Percentiles rank a stretch among this genome's conserved stretches.
Conservation (phyloP, 495 filamentous ascomycete genomes). For the Aspergillus taichungensis region DNA sequence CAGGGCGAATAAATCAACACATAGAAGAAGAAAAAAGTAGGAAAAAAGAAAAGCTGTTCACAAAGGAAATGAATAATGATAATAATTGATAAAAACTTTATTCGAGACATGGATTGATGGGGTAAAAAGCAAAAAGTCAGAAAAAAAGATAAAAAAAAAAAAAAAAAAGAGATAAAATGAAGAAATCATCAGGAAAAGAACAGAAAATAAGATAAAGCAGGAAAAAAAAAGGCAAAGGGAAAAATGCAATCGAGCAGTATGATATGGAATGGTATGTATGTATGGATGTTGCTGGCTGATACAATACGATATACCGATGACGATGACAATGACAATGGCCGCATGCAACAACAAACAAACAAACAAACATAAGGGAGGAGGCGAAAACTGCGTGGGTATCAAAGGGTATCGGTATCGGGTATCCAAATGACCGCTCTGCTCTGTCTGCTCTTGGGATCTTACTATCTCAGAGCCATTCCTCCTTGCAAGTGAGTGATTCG, state of each 20-base stretch:
- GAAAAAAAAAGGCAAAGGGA: conserved; percentile 19
- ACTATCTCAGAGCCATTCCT: conserved; percentile 16
- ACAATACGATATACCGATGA: conserved; percentile 16
- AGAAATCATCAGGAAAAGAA: conserved; percentile 4
- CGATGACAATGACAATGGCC: conserved; percentile 24
- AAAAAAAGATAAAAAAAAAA: not conserved
- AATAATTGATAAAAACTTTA: too few species aligned
- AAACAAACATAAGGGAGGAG: conserved; percentile 10
- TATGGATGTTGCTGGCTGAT: conserved; percentile 19
- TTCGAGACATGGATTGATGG: too few species aligned
- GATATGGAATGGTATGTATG: conserved; percentile 17
- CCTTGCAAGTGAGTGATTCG: conserved; percentile 16
- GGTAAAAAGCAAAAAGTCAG: not conserved
- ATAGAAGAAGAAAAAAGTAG: too few species aligned
- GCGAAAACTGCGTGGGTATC: conserved; percentile 39
- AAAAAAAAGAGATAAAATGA: conserved; percentile 3
- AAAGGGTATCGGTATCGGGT: conserved; percentile 15
- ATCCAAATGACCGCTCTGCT: conserved; percentile 37
- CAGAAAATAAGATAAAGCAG: conserved; percentile 7
- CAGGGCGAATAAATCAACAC: too few species aligned
- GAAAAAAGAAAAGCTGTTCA: too few species aligned
- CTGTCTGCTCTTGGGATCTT: conserved; percentile 16
- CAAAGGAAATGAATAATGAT: too few species aligned
- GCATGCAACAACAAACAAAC: conserved; percentile 22
- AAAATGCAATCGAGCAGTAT: conserved; percentile 20